These are phyloP conservation scores for Gilbertella persicaria DNA, from an alignment of 371 early-diverging fungal genomes.

Conservation along the genomic window DNA sequence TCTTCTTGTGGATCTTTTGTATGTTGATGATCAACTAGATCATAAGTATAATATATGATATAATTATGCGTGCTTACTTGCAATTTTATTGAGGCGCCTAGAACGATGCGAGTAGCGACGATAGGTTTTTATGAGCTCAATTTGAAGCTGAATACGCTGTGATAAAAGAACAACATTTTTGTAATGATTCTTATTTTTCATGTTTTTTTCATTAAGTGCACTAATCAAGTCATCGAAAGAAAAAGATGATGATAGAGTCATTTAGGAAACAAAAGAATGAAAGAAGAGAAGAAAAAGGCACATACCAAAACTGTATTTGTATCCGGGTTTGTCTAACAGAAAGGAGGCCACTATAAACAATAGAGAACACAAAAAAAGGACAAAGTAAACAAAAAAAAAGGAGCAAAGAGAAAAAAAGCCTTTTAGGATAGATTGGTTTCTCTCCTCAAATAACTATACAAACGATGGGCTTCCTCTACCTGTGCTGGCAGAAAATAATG, in stretches of 20 bases:
- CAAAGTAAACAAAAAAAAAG: no score
- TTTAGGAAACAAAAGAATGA: not conserved
- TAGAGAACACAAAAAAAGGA: no score
- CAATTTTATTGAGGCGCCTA: not conserved
- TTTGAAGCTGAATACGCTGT: not conserved
- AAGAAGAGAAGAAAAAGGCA: not conserved
- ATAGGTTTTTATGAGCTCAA: not conserved
- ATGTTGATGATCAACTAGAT: no score
- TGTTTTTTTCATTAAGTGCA: constrained; percentile 1
- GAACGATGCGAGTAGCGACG: not conserved
- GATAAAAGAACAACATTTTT: not conserved
- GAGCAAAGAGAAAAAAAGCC: no score
- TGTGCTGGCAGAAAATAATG: no score
- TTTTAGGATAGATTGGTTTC: no score
- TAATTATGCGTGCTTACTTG: not conserved
- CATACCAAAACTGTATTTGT: not conserved
- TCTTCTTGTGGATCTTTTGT: not conserved
- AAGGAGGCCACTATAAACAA: no score
- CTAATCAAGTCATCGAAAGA: not conserved
- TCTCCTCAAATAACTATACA: no score
- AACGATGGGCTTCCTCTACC: no score
- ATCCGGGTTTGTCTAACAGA: no score
- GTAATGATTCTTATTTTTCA: constrained; percentile 6
- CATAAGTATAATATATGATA: not conserved
- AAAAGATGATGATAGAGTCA: constrained; percentile 1